Evolutionary conservation across 805 yeast species (phyloP), one percentile per base, ranked within the genome.

Genomic region (Blastobotrys chiropterorum): DNA sequence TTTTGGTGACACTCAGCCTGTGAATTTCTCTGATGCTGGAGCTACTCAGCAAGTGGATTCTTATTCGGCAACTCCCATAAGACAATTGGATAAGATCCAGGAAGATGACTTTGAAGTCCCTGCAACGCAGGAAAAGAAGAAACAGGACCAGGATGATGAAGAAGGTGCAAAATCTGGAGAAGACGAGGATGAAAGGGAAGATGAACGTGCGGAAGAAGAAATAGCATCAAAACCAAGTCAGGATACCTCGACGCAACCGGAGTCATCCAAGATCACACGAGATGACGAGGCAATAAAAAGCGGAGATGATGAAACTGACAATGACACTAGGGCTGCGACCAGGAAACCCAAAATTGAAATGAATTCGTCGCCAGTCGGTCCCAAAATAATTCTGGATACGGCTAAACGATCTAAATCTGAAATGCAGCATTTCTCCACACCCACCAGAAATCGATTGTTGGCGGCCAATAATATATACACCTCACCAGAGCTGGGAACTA

Each of bases 141-240:
- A 40, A 5, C 17, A 40, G 43, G 20, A n/a, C 6, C 43, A 8
- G 11, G 16, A 40, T 15, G 46, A 20, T 4, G 46, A 30, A 16
- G 8, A 30, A 6, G 46, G 15, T 14, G 46, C 16, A 15, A 15
- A 19, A 6, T 26, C 16, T 14, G 46, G 15, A 34, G 40, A 45
- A 11, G 17, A 45, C n/a, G 48, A 45, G 40, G 48, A 30, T 11
- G 19, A 43, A 19, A 31, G 20, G 14, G 44, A 17, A 15, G 46
- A 43, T 15, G 43, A 3, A 3, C 20, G 43, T n/a, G 43, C 14
- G 7, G 43, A 43, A 43, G 34, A 20, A 3, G 42, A 39, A 39
- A 39, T 39, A 4, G n/a, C 42, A 39, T 39, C 42, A 6, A 39
- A 39, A n/a, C 17, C 46, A 14, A 43, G 17, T 21, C 46, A 43